phyloP scores from a whole-genome alignment of 257 asterid species.

The Nicotiana attenuata region DNA sequence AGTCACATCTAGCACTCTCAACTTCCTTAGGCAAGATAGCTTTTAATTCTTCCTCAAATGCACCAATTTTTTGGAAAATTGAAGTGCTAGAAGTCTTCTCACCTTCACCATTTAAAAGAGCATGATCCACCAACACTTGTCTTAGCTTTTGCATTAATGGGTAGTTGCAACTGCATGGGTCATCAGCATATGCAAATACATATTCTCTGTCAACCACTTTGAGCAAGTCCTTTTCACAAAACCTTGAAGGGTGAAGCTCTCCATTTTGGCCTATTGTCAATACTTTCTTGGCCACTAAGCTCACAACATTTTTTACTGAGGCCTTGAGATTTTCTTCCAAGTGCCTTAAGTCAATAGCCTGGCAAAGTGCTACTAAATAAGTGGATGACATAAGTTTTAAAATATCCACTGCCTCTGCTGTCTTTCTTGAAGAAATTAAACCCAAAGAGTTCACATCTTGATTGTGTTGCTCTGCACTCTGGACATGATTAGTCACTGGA shows the following conservation, averaged over 20 bases:
- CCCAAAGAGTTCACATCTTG: no score
- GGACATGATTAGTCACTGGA: no score
- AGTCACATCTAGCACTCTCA: background rate
- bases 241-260: background rate
- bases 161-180: background rate
- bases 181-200: background rate
- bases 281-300: constrained; percentile 1
- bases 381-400: no score
- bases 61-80: no score
- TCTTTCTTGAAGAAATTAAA: no score
- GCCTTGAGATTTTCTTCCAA: background rate
- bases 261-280: background rate
- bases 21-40: no score
- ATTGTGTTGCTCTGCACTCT: no score
- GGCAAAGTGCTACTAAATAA: no score
- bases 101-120: background rate
- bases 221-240: constrained; percentile 9
- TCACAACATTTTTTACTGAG: background rate
- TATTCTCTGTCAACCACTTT: constrained; percentile 4
- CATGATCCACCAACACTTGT: constrained; percentile 3
- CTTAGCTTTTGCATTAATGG: constrained; percentile 1
- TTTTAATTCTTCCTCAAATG: no score
- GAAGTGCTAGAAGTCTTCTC: background rate
- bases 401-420: no score
- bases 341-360: no score